phyloP scores from a whole-genome alignment of 1,284 basidiomycete genomes.

The Laetiporus sulphureus region DNA sequence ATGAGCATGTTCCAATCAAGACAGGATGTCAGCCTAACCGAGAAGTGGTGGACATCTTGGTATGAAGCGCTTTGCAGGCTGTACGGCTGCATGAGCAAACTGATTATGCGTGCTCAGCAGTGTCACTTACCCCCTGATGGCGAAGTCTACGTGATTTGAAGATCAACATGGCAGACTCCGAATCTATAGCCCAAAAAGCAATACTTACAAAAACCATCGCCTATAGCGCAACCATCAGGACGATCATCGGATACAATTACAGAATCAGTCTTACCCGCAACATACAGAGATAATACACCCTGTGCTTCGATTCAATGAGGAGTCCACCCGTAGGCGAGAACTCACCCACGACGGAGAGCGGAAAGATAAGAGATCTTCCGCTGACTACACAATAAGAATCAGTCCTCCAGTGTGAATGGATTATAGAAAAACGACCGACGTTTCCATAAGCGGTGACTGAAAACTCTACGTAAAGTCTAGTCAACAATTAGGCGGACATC shows the following conservation, averaged over 20 bases:
- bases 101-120: too few species aligned
- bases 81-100: too few species aligned
- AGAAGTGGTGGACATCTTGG: constrained; percentile 10
- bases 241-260: neutral
- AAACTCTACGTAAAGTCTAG: constrained; percentile 5
- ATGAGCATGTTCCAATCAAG: neutral
- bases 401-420: neutral
- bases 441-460: constrained; percentile 15
- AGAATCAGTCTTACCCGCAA: neutral
- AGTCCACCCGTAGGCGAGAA: too few species aligned
- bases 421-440: constrained; percentile 6
- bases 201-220: neutral
- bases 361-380: constrained; percentile 10
- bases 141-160: constrained; percentile 16
- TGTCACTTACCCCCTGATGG: constrained; percentile 14
- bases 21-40: constrained; percentile 8
- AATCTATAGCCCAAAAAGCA: too few species aligned
- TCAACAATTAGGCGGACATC: too few species aligned
- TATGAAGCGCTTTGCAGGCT: constrained; percentile 12
- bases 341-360: constrained; percentile 14
- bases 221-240: too few species aligned
- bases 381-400: constrained; percentile 10
- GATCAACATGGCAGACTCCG: too few species aligned
- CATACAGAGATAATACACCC: constrained; percentile 6
- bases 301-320: too few species aligned